These are phyloP conservation scores for Phytopythium chamaehyphon DNA, from an alignment of 352 stramenopile genomes.

Conservation along the genomic window DNA sequence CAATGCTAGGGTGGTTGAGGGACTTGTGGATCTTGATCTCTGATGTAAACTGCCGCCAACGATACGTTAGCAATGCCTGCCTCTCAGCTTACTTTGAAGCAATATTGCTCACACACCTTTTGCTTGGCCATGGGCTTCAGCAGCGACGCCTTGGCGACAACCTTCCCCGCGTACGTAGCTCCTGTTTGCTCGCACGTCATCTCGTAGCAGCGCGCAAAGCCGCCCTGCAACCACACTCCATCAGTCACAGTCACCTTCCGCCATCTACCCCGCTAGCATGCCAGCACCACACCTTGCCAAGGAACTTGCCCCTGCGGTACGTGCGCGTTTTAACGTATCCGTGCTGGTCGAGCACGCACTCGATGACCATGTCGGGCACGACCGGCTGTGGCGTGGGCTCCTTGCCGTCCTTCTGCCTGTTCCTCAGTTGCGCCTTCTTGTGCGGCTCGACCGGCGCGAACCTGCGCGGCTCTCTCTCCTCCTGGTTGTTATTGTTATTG, in stretches of 20 bases:
- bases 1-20: slow-evolving; percentile 93
- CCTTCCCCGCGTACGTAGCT: slow-evolving; percentile 95
- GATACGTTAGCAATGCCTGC: slow-evolving; percentile 56
- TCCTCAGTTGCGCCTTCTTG: slow-evolving; percentile 3
- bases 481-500: slow-evolving; percentile 13
- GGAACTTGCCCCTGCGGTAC: slow-evolving; percentile 92
- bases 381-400: slow-evolving; percentile 29
- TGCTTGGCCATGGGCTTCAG: slow-evolving; percentile 94
- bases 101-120: slow-evolving; percentile 76
- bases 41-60: slow-evolving; percentile 72
- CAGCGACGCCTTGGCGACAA: slow-evolving; percentile 97
- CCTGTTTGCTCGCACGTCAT: slow-evolving; percentile 92
- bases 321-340: slow-evolving; percentile 55
- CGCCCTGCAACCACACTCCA: slow-evolving; percentile 55
- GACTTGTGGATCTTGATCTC: slow-evolving; percentile 99
- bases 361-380: slow-evolving; percentile 62
- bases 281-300: slow-evolving; percentile 82
- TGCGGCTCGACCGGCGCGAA: slow-evolving; percentile 3
- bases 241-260: background rate
- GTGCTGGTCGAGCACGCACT: slow-evolving; percentile 48
- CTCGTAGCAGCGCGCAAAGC: slow-evolving; percentile 98
- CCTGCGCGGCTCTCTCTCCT: slow-evolving; percentile 9
- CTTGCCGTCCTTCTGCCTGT: slow-evolving; percentile 23
- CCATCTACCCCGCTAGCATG: background rate
- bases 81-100: slow-evolving; percentile 3